Evolutionary conservation across 2,329 filamentous ascomycete species (phyloP), one percentile per base, ranked within the genome.

Genomic region (Penicillium nordicum): DNA sequence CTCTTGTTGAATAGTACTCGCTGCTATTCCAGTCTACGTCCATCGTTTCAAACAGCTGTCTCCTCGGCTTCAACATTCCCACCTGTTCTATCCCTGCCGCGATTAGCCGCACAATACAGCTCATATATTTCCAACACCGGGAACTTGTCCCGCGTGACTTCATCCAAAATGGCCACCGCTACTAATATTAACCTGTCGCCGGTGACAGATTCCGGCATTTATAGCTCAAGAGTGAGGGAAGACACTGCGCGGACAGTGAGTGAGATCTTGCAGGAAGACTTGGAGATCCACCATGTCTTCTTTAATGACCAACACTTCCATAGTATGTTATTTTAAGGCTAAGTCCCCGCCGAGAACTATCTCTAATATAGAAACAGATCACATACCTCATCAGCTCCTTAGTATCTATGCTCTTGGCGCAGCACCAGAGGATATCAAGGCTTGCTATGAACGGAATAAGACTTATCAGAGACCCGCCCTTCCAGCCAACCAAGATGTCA

Each of bases 221-320:
- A 79, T 63, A 78, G 74, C 57, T 68, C 76, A 2, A 67, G 69
- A 58, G 76, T 79, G 40, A 82, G 77, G 3, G 74, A 82, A 2
- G 84, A 85, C 34, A 81, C 86, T 0, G 88, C 90, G 0, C 75
- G 78, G 38, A 86, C 79, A 57, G 80, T 83, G 0, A 87, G 85
- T 4, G 79, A 88, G 60, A 74, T 96, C 4, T 76, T 97, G 18
- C 89, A 96, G 69, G 77, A 86, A 55, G 92, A 96, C 67, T 81
- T 94, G 61, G 83, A 82, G 29, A 76, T 75, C 34, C 84, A 92
- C 64, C 89, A 96, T 68, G 87, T 92, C 56, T 95, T 88, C 75
- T 96, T 92, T 79, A 95, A 94, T 59, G 58, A 81, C 0, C 68
- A 73, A 1, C 88, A 88, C 0, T 95, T 88, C 60, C 92, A 97